Evolutionary conservation across 768 basidiomycete genomes (phyloP).

Genomic region (Leccinum aurantiacum): DNA sequence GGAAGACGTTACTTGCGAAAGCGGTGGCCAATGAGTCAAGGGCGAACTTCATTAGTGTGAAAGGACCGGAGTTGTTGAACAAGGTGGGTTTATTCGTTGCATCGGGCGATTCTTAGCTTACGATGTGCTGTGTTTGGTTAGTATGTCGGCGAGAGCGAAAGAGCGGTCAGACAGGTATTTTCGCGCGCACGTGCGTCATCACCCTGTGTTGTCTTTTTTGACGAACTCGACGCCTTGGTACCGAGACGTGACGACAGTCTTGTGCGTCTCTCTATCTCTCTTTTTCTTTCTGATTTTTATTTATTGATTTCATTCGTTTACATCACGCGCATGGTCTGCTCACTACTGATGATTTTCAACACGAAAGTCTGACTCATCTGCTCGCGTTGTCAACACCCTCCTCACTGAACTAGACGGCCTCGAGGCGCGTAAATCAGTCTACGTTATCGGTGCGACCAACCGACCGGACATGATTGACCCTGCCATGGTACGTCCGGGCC

Average conservation of each 20-base stretch:
- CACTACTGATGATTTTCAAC: neutral
- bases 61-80: constrained; percentile 95
- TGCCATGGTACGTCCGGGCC: constrained; percentile 95
- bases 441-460: constrained; percentile 94
- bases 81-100: constrained; percentile 56
- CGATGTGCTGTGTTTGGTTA: constrained; percentile 29
- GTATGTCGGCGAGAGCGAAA: constrained; percentile 98
- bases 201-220: constrained; percentile 95
- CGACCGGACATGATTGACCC: constrained; percentile 97
- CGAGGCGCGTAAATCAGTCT: constrained; percentile 81
- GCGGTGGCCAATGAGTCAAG: constrained; percentile 95
- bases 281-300: neutral
- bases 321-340: neutral
- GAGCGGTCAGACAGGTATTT: constrained; percentile 93
- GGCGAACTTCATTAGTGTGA: constrained; percentile 97
- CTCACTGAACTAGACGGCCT: constrained; percentile 94
- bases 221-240: constrained; percentile 90
- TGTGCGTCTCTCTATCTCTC: constrained; percentile 43
- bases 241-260: constrained; percentile 87
- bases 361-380: constrained; percentile 79
- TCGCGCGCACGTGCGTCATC: constrained; percentile 89
- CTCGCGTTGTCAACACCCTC: constrained; percentile 88
- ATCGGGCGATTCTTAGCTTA: constrained; percentile 4
- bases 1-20: too few species aligned
- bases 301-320: neutral